Conservation (phyloP, 768 basidiomycete species). For the Strobilomyces echinocephalus region DNA sequence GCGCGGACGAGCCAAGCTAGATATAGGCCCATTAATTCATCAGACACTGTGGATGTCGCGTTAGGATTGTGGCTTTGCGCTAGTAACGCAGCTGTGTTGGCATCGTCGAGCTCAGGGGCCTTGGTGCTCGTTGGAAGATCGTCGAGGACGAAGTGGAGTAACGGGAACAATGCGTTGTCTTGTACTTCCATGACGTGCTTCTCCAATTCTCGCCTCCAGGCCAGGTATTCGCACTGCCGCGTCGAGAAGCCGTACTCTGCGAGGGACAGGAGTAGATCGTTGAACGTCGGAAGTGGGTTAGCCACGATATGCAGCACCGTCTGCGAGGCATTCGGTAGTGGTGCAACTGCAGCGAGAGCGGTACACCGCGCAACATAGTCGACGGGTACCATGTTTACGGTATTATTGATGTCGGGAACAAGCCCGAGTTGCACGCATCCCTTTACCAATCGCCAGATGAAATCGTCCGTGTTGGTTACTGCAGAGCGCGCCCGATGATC, state of each 20-base stretch:
- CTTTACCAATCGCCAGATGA: conserved; percentile 96
- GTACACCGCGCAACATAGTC: conserved; percentile 89
- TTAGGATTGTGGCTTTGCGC: conserved; percentile 39
- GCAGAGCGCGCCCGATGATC: not conserved
- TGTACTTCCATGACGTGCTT: conserved; percentile 91
- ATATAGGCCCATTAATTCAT: conserved; percentile 77
- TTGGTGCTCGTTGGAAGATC: conserved; percentile 97
- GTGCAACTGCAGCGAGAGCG: conserved; percentile 63
- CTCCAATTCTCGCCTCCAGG: conserved; percentile 90
- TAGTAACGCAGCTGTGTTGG: conserved; percentile 65
- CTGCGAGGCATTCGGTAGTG: conserved; percentile 43
- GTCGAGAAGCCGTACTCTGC: conserved; percentile 76
- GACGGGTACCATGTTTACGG: conserved; percentile 97
- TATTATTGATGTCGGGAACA: conserved; percentile 96
- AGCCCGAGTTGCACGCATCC: conserved; percentile 98
- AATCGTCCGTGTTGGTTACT: conserved; percentile 99
- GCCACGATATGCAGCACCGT: conserved; percentile 84
- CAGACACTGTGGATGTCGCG: conserved; percentile 59
- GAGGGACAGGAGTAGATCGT: conserved; percentile 73
- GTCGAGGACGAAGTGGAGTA: conserved; percentile 95
- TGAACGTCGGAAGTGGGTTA: conserved; percentile 83
- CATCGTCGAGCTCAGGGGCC: conserved; percentile 83
- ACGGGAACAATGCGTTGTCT: conserved; percentile 95
- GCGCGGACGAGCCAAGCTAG: conserved; percentile 88
- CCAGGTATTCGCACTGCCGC: conserved; percentile 77